A percentile compares a stretch with the other conserved stretches of the same genome.
Conservation (phyloP, 352 stramenopile species). For the Phytophthora sansomeana region DNA sequence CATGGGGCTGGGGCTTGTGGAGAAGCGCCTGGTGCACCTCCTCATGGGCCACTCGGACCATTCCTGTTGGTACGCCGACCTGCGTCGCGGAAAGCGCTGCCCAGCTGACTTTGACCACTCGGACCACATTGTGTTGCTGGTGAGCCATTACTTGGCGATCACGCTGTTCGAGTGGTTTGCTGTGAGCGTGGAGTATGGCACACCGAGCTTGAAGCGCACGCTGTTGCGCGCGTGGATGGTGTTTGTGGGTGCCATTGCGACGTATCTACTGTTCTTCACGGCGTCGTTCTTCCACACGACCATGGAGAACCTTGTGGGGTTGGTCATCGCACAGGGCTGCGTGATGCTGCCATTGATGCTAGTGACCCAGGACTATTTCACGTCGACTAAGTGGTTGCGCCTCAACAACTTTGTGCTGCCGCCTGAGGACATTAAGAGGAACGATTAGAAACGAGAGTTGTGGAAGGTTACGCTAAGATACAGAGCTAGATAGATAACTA, state of each 20-base stretch:
- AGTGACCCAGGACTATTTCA: constrained; percentile 71
- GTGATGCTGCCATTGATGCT: constrained; percentile 75
- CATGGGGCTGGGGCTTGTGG: constrained; percentile 59
- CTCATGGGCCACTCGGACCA: constrained; percentile 42
- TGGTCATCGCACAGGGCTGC: constrained; percentile 61
- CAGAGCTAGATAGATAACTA: constrained; percentile 22
- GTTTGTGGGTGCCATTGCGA: constrained; percentile 38
- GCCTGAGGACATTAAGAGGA: constrained; percentile 45
- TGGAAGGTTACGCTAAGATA: neutral
- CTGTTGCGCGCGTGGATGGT: constrained; percentile 57
- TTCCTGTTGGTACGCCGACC: constrained; percentile 67
- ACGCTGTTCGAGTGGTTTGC: constrained; percentile 82
- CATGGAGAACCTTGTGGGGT: constrained; percentile 66
- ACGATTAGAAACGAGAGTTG: constrained; percentile 6
- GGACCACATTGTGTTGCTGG: constrained; percentile 81
- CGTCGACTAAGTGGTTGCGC: constrained; percentile 47
- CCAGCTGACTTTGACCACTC: constrained; percentile 74
- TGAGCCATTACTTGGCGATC: constrained; percentile 78
- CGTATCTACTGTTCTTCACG: constrained; percentile 79
- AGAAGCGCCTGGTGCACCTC: constrained; percentile 50
- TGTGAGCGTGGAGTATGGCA: constrained; percentile 54
- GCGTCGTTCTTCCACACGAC: constrained; percentile 74
- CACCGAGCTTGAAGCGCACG: constrained; percentile 56
- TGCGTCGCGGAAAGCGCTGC: constrained; percentile 65
- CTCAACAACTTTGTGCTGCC: constrained; percentile 72